phyloP scores from a whole-genome alignment of 179 eudicot genomes.

The Silene noctiflora region DNA sequence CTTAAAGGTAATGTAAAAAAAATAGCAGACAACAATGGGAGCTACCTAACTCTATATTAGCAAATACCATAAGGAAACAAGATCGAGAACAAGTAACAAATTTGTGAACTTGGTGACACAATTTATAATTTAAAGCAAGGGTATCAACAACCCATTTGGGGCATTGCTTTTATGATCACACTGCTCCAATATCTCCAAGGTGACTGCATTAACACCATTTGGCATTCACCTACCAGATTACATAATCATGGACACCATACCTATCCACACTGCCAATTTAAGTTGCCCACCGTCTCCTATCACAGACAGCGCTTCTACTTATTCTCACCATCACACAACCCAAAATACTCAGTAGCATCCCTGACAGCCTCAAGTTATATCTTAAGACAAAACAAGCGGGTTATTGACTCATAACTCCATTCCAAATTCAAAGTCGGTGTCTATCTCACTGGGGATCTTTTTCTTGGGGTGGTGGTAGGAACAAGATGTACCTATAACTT shows the following conservation, averaged over 20 bases:
- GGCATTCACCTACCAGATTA: not conserved
- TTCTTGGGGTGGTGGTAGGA: not conserved
- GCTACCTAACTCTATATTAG: not conserved
- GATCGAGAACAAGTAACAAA: not conserved
- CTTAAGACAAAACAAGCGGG: not conserved
- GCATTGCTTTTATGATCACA: not conserved
- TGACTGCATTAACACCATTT: not conserved
- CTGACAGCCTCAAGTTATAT: not conserved
- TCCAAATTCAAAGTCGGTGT: not conserved
- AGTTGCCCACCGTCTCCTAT: not conserved
- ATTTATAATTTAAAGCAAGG: not conserved
- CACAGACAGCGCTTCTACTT: not conserved
- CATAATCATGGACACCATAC: not conserved
- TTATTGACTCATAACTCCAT: not conserved
- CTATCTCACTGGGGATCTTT: not conserved
- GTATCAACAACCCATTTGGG: not conserved
- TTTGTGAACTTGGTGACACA: not conserved
- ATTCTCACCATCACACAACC: not conserved
- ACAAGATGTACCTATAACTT: not conserved
- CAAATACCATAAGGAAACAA: not conserved
- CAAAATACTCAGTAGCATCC: not conserved
- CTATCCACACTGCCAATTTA: not conserved
- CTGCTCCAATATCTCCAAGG: not conserved
- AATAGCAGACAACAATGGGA: too few relatives aligned
- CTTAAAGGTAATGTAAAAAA: too few relatives aligned